Conservation (phyloP, 2,329 filamentous ascomycete genomes). For the Hirsutella rhossiliensis region DNA sequence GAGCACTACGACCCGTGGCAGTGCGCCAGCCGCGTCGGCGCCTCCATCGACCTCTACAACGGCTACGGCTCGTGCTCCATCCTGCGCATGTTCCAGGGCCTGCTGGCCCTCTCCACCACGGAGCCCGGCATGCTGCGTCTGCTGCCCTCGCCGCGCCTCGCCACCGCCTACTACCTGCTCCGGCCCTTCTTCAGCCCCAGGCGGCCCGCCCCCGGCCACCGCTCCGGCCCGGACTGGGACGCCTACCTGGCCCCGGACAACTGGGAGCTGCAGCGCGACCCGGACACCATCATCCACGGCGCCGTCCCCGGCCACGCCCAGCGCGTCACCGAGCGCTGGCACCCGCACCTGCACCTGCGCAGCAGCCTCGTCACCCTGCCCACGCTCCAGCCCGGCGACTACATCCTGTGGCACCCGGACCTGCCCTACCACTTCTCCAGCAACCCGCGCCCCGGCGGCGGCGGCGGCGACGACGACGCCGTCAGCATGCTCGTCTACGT, state of each 20-base stretch:
- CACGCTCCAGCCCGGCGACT: conserved; percentile 41
- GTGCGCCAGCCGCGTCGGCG: conserved; percentile 36
- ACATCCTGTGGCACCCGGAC: conserved; percentile 47
- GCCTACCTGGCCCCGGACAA: conserved; percentile 36
- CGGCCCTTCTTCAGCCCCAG: conserved; percentile 40
- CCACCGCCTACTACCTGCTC: conserved; percentile 67
- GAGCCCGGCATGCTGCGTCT: conserved; percentile 60
- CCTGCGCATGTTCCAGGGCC: conserved; percentile 47
- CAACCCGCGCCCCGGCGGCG: conserved; percentile 12
- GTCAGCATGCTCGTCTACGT: conserved; percentile 42
- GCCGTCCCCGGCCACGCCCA: conserved; percentile 46
- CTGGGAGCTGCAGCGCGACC: conserved; percentile 33
- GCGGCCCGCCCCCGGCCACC: conserved; percentile 26
- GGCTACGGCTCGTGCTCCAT: conserved; percentile 44
- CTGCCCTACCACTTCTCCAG: conserved; percentile 42
- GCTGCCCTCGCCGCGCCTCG: conserved; percentile 59
- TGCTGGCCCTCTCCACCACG: conserved; percentile 40
- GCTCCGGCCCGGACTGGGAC: conserved; percentile 31
- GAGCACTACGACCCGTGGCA: conserved; percentile 46
- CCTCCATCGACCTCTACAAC: conserved; percentile 45
- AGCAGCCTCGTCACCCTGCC: conserved; percentile 43
- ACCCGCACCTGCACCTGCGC: conserved; percentile 41
- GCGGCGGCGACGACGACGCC: not conserved
- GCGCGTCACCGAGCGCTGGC: conserved; percentile 44
- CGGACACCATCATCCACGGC: conserved; percentile 44